Percentiles rank a stretch among this genome's conserved stretches.
phyloP scores from a whole-genome alignment of 2,329 filamentous ascomycete genomes.

The Bretziella fagacearum region DNA sequence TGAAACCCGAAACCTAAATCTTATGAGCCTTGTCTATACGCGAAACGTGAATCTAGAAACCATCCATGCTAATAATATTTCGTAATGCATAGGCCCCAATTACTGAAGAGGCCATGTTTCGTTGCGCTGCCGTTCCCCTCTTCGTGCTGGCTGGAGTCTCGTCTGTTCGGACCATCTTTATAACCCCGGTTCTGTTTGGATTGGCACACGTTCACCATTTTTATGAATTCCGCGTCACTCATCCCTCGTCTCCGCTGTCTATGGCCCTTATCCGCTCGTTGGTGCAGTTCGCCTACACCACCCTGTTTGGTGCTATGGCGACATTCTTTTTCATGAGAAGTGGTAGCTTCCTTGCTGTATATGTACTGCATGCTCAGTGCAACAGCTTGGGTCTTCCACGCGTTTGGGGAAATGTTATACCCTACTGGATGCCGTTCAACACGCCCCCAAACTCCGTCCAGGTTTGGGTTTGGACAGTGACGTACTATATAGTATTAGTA shows the following conservation, averaged over 20 bases:
- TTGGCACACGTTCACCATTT: conserved; percentile 90
- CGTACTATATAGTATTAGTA: conserved; percentile 65
- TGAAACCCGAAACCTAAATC: conserved; percentile 1
- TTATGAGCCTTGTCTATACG: not conserved
- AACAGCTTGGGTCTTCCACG: conserved; percentile 83
- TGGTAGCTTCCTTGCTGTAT: conserved; percentile 59
- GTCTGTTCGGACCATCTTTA: conserved; percentile 48
- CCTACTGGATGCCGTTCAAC: conserved; percentile 24
- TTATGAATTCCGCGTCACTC: conserved; percentile 76
- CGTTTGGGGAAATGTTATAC: conserved; percentile 62
- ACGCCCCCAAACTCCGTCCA: conserved; percentile 17
- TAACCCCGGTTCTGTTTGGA: conserved; percentile 78
- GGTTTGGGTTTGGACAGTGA: conserved; percentile 43
- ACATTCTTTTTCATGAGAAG: conserved; percentile 79
- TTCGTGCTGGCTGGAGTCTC: conserved; percentile 54
- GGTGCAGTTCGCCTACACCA: conserved; percentile 80
- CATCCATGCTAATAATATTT: conserved; percentile 8
- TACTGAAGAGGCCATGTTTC: conserved; percentile 88
- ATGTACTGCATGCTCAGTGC: conserved; percentile 72
- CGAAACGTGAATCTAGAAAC: not conserved
- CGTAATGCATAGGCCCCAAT: conserved; percentile 41
- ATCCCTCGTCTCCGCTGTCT: conserved; percentile 49
- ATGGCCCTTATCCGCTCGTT: conserved; percentile 53
- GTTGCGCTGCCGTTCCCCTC: conserved; percentile 68
- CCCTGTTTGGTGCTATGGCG: conserved; percentile 82